Base-by-base conservation (phyloP, 2,329 filamentous ascomycete genomes). In the Grosmannia huntii region DNA sequence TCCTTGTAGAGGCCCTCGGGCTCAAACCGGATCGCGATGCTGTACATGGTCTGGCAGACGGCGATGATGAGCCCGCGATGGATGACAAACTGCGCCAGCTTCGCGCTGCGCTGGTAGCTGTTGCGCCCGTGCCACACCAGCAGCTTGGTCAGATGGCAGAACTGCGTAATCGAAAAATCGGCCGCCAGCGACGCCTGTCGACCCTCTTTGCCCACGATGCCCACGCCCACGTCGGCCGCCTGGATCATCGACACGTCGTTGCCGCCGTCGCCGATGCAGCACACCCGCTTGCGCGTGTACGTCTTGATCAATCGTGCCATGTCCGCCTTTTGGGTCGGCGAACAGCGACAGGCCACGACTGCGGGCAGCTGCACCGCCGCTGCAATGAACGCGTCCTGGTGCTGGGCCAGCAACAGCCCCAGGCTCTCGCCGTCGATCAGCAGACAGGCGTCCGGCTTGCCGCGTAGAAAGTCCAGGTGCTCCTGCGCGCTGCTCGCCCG, bases 211-310 rank as follows among this genome's bases (percentile, higher is more conserved):
- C 94, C 94, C 0, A 97, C 94, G 62, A 99, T 99, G 61, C 94
- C 94, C 28, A 99, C 92, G 61, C 95, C 95, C 0, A 99, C 91
- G 67, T 99, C 94, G 0, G 95, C 94, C 9, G 94, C 92, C 75
- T 97, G 94, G 65, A 99, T 99, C 94, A 99, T 99, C 64, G 87
- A 92, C 5, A 99, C 94, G 69, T 99, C 95, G 72, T 99, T 99
- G 65, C 95, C 94, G 64, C 94, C 94, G 68, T 99, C 94, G 44
- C 94, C 94, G 64, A 99, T 99, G 68, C 94, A 97, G 73, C 91
- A 96, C 19, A 97, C 89, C 16, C 95, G 87, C 72, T 97, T 97
- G 71, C 89, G 90, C 23, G 94, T 99, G 71, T 89, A 86, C 55
- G 87, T 82, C 61, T 91, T 89, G 73, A 99, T 99, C 54, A 97